Evolutionary conservation across 176 grass and related monocot species (phyloP).

Genomic region (Triticum monococcum): DNA sequence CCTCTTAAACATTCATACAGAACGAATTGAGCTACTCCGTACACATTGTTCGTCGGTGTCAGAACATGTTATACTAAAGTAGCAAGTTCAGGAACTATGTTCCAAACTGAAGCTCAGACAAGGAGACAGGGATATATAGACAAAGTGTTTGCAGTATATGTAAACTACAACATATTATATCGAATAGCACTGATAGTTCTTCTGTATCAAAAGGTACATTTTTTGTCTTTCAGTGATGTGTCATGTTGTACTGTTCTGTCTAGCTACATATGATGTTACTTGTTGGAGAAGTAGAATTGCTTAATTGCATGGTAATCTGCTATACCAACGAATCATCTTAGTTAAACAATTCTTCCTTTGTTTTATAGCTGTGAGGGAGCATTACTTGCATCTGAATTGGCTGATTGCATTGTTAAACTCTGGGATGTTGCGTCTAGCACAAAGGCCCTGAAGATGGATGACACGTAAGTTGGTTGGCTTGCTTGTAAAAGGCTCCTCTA

Average conservation of each 20-base stretch:
- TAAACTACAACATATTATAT: background rate
- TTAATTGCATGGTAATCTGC: background rate
- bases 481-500: background rate
- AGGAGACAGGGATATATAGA: too few species aligned
- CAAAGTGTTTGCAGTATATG: background rate
- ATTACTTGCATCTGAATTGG: constrained; percentile 89
- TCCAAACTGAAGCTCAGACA: too few species aligned
- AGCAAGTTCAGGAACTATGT: too few species aligned
- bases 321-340: background rate
- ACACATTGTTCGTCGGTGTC: too few species aligned
- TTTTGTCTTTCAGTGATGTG: background rate
- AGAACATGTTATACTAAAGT: too few species aligned
- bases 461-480: constrained; percentile 46
- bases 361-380: constrained; percentile 74
- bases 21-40: too few species aligned
- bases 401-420: constrained; percentile 86
- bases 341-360: background rate
- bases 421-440: constrained; percentile 85
- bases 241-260: background rate
- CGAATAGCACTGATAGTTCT: background rate
- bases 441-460: constrained; percentile 76
- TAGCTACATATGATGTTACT: background rate
- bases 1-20: too few species aligned
- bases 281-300: background rate
- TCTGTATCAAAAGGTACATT: background rate